Percentiles rank a stretch among this genome's conserved stretches.
These are phyloP conservation scores for Coemansia sp. DNA, from an alignment of 192 early-diverging fungal genomes.

Conservation along the genomic window DNA sequence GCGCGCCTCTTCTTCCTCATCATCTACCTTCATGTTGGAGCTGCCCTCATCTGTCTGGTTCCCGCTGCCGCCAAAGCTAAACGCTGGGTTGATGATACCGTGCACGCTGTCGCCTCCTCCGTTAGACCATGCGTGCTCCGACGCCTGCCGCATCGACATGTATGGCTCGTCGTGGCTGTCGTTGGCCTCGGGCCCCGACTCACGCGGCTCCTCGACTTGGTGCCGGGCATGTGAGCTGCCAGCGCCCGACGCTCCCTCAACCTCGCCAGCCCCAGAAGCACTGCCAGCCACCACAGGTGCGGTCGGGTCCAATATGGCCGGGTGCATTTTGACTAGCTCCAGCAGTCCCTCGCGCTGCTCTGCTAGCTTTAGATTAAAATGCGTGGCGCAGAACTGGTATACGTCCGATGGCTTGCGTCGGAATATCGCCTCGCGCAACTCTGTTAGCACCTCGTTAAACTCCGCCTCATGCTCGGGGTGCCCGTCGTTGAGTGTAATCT, in stretches of 20 bases:
- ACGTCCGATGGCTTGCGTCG: slow-evolving; percentile 82
- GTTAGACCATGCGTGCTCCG: slow-evolving; percentile 52
- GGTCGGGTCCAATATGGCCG: slow-evolving; percentile 32
- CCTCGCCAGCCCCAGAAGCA: slow-evolving; percentile 9
- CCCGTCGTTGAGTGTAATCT: slow-evolving; percentile 48
- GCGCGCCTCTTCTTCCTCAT: slow-evolving; percentile 65
- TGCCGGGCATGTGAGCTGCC: slow-evolving; percentile 13
- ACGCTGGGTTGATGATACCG: slow-evolving; percentile 50
- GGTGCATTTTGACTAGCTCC: slow-evolving; percentile 52
- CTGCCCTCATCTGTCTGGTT: slow-evolving; percentile 45
- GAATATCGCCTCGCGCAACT: slow-evolving; percentile 79
- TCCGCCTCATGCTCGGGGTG: slow-evolving; percentile 51
- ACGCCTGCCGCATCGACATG: slow-evolving; percentile 55
- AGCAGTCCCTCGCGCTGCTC: slow-evolving; percentile 68
- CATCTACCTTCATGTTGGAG: slow-evolving; percentile 62
- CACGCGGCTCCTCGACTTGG: slow-evolving; percentile 37
- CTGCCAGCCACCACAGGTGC: slow-evolving; percentile 10
- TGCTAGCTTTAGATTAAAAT: slow-evolving; percentile 83
- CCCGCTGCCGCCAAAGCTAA: slow-evolving; percentile 57
- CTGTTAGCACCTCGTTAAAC: slow-evolving; percentile 72
- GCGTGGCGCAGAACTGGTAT: slow-evolving; percentile 89
- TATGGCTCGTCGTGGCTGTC: slow-evolving; percentile 44
- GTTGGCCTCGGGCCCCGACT: slow-evolving; percentile 44
- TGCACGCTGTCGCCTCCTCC: slow-evolving; percentile 24
- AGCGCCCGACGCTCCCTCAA: not conserved